Base-by-base conservation (phyloP, 2,329 filamentous ascomycete genomes). In the Stagonosporopsis chrysanthemi region DNA sequence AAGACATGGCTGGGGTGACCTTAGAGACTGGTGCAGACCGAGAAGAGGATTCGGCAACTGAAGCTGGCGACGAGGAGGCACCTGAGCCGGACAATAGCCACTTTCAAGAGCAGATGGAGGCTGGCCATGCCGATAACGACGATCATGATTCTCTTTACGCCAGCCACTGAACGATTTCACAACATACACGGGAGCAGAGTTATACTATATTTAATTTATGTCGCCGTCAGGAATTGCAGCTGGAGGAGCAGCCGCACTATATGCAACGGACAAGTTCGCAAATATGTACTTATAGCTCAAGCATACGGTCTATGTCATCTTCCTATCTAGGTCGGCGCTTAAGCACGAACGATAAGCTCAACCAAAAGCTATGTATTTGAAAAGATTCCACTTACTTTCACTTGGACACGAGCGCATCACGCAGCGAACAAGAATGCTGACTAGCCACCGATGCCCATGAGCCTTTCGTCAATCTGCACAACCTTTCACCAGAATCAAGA, bases 61-160 rank as follows among this genome's bases (percentile, higher is more conserved):
- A 61, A 38, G 58, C 47, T 2, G 50, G 50, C 6, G 42, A 42
- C 15, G 42, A 60, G 6, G 51, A 53, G 14, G 28, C 33, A 6
- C 38, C 15, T 2, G 56, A 63, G 23, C 53, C 59, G 8, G 54
- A 62, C 12, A 56, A 58, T 3, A 61, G 56, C 1, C 63, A 70
- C 24, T 70, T 71, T 39, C 62, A 68, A 9, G 66, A 72, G 48
- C 66, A 72, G 45, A 63, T 68, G 33, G 64, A 57, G n/a, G 61
- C 64, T 45, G 66, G 57, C 2, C 52, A 60, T 28, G 46, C 42
- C 23, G 56, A 51, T 14, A 56, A 60, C 4, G 58, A 64, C 24
- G 66, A 65, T 12, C 49, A 58, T 6, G 64, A 70, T 35, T 68
- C 61, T 12, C 59, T 72, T 26, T 67, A 70, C 47, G 67, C 52